Evolutionary conservation across 768 basidiomycete species (phyloP), one percentile per base, ranked within the genome.

Genomic region (Pholiota microspora): DNA sequence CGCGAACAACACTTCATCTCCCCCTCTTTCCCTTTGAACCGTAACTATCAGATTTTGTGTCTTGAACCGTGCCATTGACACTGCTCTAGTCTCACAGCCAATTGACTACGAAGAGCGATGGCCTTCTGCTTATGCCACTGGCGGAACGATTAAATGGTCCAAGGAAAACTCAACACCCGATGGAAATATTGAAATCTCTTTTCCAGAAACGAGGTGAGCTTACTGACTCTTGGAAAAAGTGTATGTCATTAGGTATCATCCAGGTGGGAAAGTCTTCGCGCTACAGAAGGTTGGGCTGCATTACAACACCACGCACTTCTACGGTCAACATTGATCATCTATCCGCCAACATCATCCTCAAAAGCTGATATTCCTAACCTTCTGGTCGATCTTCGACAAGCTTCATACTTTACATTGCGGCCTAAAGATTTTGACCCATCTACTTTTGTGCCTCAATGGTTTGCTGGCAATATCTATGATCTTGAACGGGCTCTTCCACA

Each of bases 381-480:
- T 44, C 73, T 77, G 2, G 73, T 90, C 1, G 75, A 86, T 28
- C 73, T 94, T 9, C 68, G 80, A 8, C 88, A 87, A 62, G 92
- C 83, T 0, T 85, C 91, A 2, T 92, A 88, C 66, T 91, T 92
- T 63, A 73, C 89, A 6, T 64, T 96, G 38, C 59, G 88, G 10
- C 85, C 88, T 10, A 4, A 42, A 9, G 61, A 64, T 9, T 50
- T 68, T 2, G 49, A 64, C 24, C 55, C 60, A 15, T 47, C 47
- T 12, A 45, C 53, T 36, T 62, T 63, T 34, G 62, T 69, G 2
- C 75, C 74, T 7, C 70, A 79, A 64, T 96, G 93, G 93, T 79
- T 87, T 66, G 70, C 82, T n/a, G 93, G 92, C 29, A 92, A 96
- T 65, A 84, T 96, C n/a, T 96, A 96, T 65, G 73, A 75, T 21